Evolutionary conservation across 2,329 filamentous ascomycete genomes (phyloP), one percentile per base, ranked within the genome.

Genomic region (Paramyrothecium roridum): DNA sequence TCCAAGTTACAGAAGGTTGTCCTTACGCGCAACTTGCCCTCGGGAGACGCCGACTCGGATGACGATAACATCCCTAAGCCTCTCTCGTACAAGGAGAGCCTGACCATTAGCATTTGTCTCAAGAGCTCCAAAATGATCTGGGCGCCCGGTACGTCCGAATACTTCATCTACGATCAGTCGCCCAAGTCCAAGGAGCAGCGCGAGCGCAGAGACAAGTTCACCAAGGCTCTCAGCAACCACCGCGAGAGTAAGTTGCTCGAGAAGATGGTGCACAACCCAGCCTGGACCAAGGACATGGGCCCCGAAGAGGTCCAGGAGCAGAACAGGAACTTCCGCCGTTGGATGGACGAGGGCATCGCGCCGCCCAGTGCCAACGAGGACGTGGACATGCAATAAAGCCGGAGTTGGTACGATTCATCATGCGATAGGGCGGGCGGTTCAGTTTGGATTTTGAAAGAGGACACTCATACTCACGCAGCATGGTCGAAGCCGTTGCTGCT

Each of bases 71-170:
- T 81, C 48, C 83, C 84, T 50, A 85, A 86, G 65, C 76, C 81
- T 11, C 63, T 89, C 7, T 77, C 82, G 6, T 87, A 84, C 62
- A 76, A 84, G 56, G 89, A 93, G 64, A 84, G 87, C 19, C 73
- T 93, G 45, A 81, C 85, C 12, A 82, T 91, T 46, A 85, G 87
- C 57, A 89, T 93, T 66, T 91, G 87, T 64, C 81, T 91, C 16
- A 89, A 89, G 70, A 90, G 85, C 54, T 91, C 88, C 67, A 89
- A 90, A 73, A 88, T 93, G 66, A 78, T 90, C n/a, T 93, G 89
- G 76, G 85, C 86, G 54, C 83, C 87, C 1, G 80, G 80, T 30
- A 90, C 87, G 20, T 81, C 80, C 8, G 90, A 93, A 65, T 90
- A 82, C 73, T 89, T 84, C 59, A 73, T 89, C 68, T 91, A 87